Percentiles rank a stretch among this genome's conserved stretches.
These are phyloP conservation scores for Endocalyx cinctus DNA, from an alignment of 2,329 filamentous ascomycete species.

Conservation along the genomic window DNA sequence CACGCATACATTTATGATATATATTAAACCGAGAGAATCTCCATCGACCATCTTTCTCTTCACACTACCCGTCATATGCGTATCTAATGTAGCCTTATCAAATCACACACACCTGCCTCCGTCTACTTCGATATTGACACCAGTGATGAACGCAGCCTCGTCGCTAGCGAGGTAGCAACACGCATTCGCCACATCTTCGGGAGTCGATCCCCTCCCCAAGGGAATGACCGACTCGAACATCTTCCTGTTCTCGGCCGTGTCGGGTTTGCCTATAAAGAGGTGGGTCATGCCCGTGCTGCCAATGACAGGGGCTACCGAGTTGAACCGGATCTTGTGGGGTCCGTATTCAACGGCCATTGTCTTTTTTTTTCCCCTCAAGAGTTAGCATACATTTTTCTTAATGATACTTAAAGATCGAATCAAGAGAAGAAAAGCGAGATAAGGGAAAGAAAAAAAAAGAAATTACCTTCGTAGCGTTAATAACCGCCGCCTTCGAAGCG, in stretches of 20 bases:
- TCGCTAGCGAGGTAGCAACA: constrained; percentile 6
- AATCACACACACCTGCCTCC: constrained; percentile 5
- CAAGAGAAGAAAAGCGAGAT: too few species aligned
- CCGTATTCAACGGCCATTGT: constrained; percentile 66
- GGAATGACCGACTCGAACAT: constrained; percentile 40
- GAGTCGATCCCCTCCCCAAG: constrained; percentile 35
- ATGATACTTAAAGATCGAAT: too few species aligned
- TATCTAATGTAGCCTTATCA: too few species aligned
- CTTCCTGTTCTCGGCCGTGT: constrained; percentile 38
- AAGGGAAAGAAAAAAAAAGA: background rate
- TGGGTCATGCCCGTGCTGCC: constrained; percentile 53
- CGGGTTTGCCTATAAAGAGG: constrained; percentile 31
- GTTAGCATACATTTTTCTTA: too few species aligned
- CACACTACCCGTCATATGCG: too few species aligned
- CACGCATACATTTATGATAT: too few species aligned
- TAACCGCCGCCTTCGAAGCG: constrained; percentile 62
- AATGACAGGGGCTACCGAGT: constrained; percentile 62
- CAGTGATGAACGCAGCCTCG: constrained; percentile 7
- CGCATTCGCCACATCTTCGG: constrained; percentile 9
- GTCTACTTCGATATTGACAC: constrained; percentile 6
- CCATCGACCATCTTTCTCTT: too few species aligned
- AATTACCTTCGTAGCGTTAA: constrained; percentile 47
- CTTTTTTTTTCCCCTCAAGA: constrained; percentile 7
- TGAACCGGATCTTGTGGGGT: constrained; percentile 65
- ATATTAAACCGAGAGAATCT: too few species aligned